These are phyloP conservation scores for Alnus glutinosa DNA, from an alignment of 306 rosid genomes.

Conservation along the genomic window DNA sequence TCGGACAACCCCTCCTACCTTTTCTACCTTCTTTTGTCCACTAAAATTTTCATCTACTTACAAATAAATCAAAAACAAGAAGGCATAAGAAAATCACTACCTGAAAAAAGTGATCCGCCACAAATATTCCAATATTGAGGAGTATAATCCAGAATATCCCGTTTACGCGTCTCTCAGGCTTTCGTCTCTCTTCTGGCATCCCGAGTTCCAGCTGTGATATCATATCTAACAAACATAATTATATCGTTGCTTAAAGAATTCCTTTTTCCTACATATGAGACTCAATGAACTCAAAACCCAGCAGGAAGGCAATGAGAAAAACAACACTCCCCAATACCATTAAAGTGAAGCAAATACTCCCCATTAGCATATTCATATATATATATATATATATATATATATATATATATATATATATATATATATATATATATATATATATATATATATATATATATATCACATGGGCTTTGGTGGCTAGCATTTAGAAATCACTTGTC, in stretches of 20 bases:
- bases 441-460: not conserved
- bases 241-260: slow-evolving; percentile 12
- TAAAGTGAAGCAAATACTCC: not conserved
- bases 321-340: not conserved
- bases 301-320: not conserved
- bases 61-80: not conserved
- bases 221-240: slow-evolving; percentile 53
- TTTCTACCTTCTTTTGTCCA: not conserved
- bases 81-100: slow-evolving; percentile 30
- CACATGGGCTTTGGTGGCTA: not conserved
- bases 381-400: no score
- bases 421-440: no score
- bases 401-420: no score
- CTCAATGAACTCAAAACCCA: slow-evolving; percentile 7
- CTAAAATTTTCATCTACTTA: not conserved
- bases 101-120: slow-evolving; percentile 83
- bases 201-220: slow-evolving; percentile 73
- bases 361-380: not conserved
- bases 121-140: slow-evolving; percentile 68
- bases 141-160: slow-evolving; percentile 94
- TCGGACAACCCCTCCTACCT: not conserved
- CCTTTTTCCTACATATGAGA: not conserved
- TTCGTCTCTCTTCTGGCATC: slow-evolving; percentile 47
- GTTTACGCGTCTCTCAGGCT: slow-evolving; percentile 61
- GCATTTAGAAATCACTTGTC: not conserved